Percentiles rank a stretch among this genome's conserved stretches.
phyloP scores from a whole-genome alignment of 805 yeast genomes.

The Nakazawaea wickerhamii region DNA sequence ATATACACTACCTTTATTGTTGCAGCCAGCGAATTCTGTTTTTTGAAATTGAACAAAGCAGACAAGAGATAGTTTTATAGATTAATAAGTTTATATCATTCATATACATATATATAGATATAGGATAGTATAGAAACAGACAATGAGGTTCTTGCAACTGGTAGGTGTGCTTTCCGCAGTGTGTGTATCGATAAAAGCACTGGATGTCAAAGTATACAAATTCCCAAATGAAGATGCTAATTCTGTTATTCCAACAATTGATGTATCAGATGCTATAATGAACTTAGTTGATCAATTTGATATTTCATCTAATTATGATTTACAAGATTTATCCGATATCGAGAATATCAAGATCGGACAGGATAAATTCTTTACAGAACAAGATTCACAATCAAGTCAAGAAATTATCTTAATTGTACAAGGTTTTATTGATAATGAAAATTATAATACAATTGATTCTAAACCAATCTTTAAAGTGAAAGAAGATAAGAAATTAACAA shows the following conservation, averaged over 20 bases:
- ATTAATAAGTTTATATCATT: no score
- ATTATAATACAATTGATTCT: slow-evolving; percentile 22
- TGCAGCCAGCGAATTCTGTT: not conserved
- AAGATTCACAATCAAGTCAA: slow-evolving; percentile 22
- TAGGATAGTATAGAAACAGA: no score
- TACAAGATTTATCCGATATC: slow-evolving; percentile 18
- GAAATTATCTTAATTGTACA: slow-evolving; percentile 33
- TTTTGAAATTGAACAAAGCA: no score
- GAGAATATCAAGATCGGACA: slow-evolving; percentile 8
- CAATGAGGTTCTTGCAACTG: slow-evolving; percentile 1
- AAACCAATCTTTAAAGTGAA: slow-evolving; percentile 20
- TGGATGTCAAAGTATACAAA: slow-evolving; percentile 13
- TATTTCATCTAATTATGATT: slow-evolving; percentile 30
- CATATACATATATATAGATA: no score
- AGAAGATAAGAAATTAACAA: slow-evolving; percentile 13
- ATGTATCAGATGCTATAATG: slow-evolving; percentile 30
- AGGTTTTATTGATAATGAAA: slow-evolving; percentile 32
- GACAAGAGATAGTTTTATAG: no score
- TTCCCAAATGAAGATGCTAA: slow-evolving; percentile 1
- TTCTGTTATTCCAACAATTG: slow-evolving; percentile 14
- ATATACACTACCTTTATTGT: not conserved
- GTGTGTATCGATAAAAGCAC: not conserved
- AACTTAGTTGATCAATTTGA: slow-evolving; percentile 43
- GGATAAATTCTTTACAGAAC: slow-evolving; percentile 22
- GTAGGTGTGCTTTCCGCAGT: not conserved